phyloP scores from a whole-genome alignment of 1,284 basidiomycete species.

The Schizopora paradoxa region DNA sequence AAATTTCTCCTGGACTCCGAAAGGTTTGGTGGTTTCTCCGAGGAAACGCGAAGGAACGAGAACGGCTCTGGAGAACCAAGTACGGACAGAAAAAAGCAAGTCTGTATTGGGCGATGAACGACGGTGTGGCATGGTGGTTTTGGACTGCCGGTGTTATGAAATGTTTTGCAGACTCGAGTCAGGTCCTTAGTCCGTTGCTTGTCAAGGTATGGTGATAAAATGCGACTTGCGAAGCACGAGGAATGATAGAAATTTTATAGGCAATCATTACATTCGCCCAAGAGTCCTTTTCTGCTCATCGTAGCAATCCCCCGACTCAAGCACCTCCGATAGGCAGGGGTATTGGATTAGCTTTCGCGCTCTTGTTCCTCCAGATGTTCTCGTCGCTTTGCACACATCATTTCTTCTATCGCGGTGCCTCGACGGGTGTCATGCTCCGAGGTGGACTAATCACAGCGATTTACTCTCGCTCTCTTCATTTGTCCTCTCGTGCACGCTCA shows the following conservation, averaged over 20 bases:
- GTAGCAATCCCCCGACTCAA: slow-evolving; percentile 33
- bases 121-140: slow-evolving; percentile 78
- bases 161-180: slow-evolving; percentile 64
- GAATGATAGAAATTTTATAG: no score
- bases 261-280: slow-evolving; percentile 75
- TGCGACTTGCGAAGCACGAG: no score
- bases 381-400: slow-evolving; percentile 72
- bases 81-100: slow-evolving; percentile 64
- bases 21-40: slow-evolving; percentile 57
- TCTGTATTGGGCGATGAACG: slow-evolving; percentile 72
- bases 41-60: slow-evolving; percentile 46
- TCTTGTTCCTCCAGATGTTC: slow-evolving; percentile 68
- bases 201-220: slow-evolving; percentile 46
- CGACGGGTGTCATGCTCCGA: slow-evolving; percentile 76
- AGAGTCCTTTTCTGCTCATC: slow-evolving; percentile 55
- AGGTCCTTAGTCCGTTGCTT: slow-evolving; percentile 74
- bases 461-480: slow-evolving; percentile 72
- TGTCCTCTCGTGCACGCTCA: slow-evolving; percentile 80
- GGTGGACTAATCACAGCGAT: slow-evolving; percentile 87
- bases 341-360: slow-evolving; percentile 67
- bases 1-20: slow-evolving; percentile 51
- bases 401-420: slow-evolving; percentile 72
- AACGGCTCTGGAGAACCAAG: slow-evolving; percentile 59
- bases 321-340: slow-evolving; percentile 64
- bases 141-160: slow-evolving; percentile 80